Percentiles rank a stretch among this genome's conserved stretches.
These are phyloP conservation scores for Chaetomium strumarium DNA, from an alignment of 2,329 filamentous ascomycete species.

Conservation along the genomic window DNA sequence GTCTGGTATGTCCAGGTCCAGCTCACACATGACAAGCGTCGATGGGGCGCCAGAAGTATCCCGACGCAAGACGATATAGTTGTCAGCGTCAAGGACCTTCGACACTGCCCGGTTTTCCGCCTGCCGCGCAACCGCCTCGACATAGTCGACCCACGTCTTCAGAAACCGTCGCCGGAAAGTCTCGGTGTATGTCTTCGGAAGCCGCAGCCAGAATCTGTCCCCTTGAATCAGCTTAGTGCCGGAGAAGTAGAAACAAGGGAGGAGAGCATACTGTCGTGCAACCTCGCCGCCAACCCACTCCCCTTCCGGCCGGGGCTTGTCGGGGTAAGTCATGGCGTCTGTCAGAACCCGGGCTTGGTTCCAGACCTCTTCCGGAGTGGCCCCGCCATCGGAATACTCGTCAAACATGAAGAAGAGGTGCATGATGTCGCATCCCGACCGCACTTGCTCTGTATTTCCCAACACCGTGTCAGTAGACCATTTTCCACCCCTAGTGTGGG, in stretches of 20 bases:
- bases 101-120: conserved; percentile 20
- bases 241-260: no score
- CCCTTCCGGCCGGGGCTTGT: conserved; percentile 15
- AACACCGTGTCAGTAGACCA: not conserved
- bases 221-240: no score
- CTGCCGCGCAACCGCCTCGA: conserved; percentile 24
- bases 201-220: conserved; percentile 24
- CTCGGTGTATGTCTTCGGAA: conserved; percentile 15
- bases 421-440: conserved; percentile 23
- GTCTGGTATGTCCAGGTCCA: conserved; percentile 24
- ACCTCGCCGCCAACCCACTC: conserved; percentile 23
- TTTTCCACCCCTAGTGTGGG: no score
- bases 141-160: conserved; percentile 22
- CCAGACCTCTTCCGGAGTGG: conserved; percentile 4
- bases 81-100: conserved; percentile 20
- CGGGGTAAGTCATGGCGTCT: conserved; percentile 21
- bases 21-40: conserved; percentile 23
- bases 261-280: conserved; percentile 22
- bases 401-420: conserved; percentile 28
- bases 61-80: conserved; percentile 25
- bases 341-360: conserved; percentile 13
- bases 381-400: conserved; percentile 21
- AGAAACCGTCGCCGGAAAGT: conserved; percentile 25
- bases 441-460: not conserved
- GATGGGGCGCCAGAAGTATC: conserved; percentile 25